These are phyloP conservation scores for Cylindrotheca closterium DNA, from an alignment of 108 stramenopile species.

Conservation along the genomic window DNA sequence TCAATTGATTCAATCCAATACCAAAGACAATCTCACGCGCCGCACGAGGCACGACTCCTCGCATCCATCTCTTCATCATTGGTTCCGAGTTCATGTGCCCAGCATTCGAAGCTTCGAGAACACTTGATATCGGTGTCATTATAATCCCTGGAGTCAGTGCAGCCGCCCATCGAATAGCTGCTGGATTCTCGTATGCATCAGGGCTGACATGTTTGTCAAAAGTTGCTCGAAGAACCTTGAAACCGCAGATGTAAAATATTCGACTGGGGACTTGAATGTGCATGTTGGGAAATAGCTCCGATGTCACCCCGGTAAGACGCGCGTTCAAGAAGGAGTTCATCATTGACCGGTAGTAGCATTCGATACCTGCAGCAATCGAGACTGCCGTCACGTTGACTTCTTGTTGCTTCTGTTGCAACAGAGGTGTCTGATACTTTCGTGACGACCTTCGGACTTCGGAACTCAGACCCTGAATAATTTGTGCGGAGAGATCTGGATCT, in stretches of 20 bases:
- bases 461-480: constrained; percentile 37
- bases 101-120: constrained; percentile 79
- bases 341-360: constrained; percentile 71
- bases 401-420: constrained; percentile 40
- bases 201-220: constrained; percentile 44
- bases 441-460: constrained; percentile 30
- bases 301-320: constrained; percentile 46
- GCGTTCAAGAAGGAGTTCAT: constrained; percentile 71
- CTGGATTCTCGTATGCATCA: constrained; percentile 26
- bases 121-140: constrained; percentile 72
- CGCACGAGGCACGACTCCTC: constrained; percentile 59
- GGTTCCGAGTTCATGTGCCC: constrained; percentile 70
- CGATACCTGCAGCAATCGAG: constrained; percentile 75
- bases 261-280: constrained; percentile 79
- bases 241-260: constrained; percentile 71
- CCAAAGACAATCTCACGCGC: constrained; percentile 80
- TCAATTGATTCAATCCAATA: constrained; percentile 74
- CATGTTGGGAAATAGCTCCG: constrained; percentile 71
- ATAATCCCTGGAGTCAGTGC: constrained; percentile 67
- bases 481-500: constrained; percentile 32
- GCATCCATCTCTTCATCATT: constrained; percentile 51
- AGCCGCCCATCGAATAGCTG: constrained; percentile 31
- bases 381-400: constrained; percentile 57
- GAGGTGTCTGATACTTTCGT: constrained; percentile 43
- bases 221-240: constrained; percentile 53